These are phyloP conservation scores for Phytophthora megakarya DNA, from an alignment of 352 stramenopile species.

Conservation along the genomic window DNA sequence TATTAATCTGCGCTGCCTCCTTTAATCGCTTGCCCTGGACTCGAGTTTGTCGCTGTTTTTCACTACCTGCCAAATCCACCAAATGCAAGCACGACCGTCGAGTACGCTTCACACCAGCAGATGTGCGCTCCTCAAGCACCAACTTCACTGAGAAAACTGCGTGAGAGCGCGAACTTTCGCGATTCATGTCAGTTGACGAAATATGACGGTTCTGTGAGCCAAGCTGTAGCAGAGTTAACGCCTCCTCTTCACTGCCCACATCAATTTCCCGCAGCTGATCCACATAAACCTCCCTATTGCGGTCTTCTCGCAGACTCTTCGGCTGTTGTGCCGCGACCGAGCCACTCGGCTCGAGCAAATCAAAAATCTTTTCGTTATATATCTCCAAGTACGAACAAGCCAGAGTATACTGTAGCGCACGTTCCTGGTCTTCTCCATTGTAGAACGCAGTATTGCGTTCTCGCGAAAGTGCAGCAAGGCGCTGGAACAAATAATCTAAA, in stretches of 20 bases:
- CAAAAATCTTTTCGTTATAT: conserved; percentile 92
- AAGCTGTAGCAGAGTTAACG: conserved; percentile 74
- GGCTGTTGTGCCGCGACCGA: conserved; percentile 50
- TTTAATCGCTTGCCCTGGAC: conserved; percentile 84
- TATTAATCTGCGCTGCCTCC: conserved; percentile 91
- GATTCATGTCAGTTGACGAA: conserved; percentile 97
- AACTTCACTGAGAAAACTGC: conserved; percentile 97
- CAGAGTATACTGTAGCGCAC: conserved; percentile 58
- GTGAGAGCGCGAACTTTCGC: conserved; percentile 95
- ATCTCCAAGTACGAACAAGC: conserved; percentile 91
- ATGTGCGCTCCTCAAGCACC: conserved; percentile 77
- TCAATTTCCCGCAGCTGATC: conserved; percentile 72
- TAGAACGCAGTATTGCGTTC: conserved; percentile 50
- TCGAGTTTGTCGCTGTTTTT: conserved; percentile 86
- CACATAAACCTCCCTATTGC: conserved; percentile 80
- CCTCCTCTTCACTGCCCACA: conserved; percentile 66
- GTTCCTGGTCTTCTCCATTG: conserved; percentile 33
- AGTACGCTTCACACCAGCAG: conserved; percentile 60
- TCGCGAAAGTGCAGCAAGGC: conserved; percentile 47
- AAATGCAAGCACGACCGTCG: conserved; percentile 82
- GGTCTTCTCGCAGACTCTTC: conserved; percentile 80
- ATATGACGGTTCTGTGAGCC: conserved; percentile 92
- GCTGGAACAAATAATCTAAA: conserved; percentile 80
- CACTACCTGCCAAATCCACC: conserved; percentile 87
- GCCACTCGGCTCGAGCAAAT: conserved; percentile 73